Conservation (phyloP, 2,329 filamentous ascomycete genomes). For the Metarhizium humberi region DNA sequence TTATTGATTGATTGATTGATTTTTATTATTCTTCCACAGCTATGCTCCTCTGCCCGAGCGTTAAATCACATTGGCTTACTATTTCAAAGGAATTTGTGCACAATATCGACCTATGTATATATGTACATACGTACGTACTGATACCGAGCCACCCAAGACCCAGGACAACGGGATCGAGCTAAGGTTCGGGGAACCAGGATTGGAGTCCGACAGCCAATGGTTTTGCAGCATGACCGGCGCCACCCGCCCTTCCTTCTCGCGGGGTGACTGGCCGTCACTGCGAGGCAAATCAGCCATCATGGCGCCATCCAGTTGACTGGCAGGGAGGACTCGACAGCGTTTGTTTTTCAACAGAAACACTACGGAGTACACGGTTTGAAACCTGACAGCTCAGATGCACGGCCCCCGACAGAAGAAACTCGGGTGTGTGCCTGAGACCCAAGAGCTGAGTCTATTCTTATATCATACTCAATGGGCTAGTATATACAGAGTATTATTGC, state of each 20-base stretch:
- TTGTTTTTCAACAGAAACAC: no score
- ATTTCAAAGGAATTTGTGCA: no score
- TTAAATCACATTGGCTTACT: no score
- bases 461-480: no score
- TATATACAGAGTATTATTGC: no score
- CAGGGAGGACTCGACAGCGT: no score
- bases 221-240: conserved; percentile 6
- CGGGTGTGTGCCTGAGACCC: not conserved
- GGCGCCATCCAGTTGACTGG: not conserved
- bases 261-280: not conserved
- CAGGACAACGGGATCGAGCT: conserved; percentile 3
- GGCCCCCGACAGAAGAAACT: not conserved
- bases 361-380: not conserved
- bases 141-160: conserved; percentile 2
- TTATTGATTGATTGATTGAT: no score
- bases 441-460: not conserved
- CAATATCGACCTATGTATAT: no score
- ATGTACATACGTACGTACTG: no score
- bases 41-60: no score
- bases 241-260: conserved; percentile 1
- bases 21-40: no score
- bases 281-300: not conserved
- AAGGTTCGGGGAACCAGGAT: conserved; percentile 5
- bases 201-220: conserved; percentile 4
- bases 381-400: not conserved